Evolutionary conservation across 495 filamentous ascomycete species (phyloP).

Genomic region (Aspergillus ostianus): DNA sequence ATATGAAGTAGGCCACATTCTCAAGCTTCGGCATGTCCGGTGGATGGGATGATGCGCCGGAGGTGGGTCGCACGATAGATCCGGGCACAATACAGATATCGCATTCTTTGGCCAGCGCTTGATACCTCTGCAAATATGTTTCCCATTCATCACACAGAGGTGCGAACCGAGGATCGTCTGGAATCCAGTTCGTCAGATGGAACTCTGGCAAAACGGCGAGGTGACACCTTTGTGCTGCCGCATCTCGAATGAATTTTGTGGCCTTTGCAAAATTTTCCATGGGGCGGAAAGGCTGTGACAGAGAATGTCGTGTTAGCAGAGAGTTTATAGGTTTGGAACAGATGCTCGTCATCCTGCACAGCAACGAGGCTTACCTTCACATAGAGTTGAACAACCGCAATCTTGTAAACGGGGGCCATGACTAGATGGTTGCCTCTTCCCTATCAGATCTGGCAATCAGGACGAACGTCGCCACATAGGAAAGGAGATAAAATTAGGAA

Average conservation of each 20-base stretch:
- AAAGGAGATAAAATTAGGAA: no score
- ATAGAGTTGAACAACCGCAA: slow-evolving; percentile 10
- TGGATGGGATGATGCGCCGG: not conserved
- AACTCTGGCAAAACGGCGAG: slow-evolving; percentile 15
- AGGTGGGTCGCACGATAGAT: not conserved
- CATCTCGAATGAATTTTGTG: slow-evolving; percentile 14
- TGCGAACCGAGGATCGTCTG: slow-evolving; percentile 16
- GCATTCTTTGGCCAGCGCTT: slow-evolving; percentile 61
- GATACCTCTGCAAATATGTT: slow-evolving; percentile 59
- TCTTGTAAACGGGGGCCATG: slow-evolving; percentile 7
- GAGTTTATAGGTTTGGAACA: not conserved
- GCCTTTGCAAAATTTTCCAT: slow-evolving; percentile 13
- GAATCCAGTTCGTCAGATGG: slow-evolving; percentile 16
- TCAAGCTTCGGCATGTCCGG: slow-evolving; percentile 12
- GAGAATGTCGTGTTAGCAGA: not conserved
- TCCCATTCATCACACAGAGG: slow-evolving; percentile 4
- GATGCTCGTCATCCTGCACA: not conserved
- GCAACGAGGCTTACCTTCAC: slow-evolving; percentile 2
- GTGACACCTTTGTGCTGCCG: slow-evolving; percentile 9
- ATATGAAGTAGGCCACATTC: slow-evolving; percentile 74
- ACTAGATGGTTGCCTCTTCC: not conserved
- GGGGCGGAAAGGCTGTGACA: not conserved
- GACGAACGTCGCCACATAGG: no score
- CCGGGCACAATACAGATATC: slow-evolving; percentile 13
- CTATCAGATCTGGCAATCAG: no score